Evolutionary conservation across 2,329 filamentous ascomycete genomes (phyloP), one percentile per base, ranked within the genome.

Genomic region (Arthrobotrys iridis): DNA sequence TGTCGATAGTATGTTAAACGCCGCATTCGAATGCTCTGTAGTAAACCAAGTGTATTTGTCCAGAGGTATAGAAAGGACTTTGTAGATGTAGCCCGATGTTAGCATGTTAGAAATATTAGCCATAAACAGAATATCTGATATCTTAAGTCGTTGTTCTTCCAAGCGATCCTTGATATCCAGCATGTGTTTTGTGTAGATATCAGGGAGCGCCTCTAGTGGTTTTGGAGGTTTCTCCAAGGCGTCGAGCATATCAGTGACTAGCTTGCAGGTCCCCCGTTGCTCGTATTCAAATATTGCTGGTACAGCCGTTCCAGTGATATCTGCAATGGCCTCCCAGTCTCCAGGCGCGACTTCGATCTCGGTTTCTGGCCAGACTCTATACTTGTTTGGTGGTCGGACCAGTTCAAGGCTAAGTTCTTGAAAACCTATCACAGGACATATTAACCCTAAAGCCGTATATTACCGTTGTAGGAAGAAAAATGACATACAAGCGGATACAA

Each of bases 51-150:
- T 55, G 30, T 78, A 78, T 30, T 55, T 46, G 30, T 77, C 62
- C 7, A 73, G 28, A 5, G 77, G 77, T 40, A 78, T 76, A 2
- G 58, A 58, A 22, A 77, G 50, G 30, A 78, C 59, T 40, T 78
- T 78, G 35, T 60, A 60, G 3, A 78, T 58, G 11, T 72, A 74
- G n/a, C 62, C 62, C 0, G 40, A 48, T n/a, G 35, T 35, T 5
- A 76, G 35, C 48, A 71, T 74, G n/a, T 62, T 55, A 4, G 55
- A 70, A 24, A 78, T 30, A 33, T 77, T 77, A 8, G 70, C 75
- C 18, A 74, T 70, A 28, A 77, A 78, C 0, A 78, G 57, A n/a
- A 78, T 71, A 43, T 78, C 75, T 3, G 71, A 68, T 15, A 75
- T 57, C 18, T 50, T 37, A 6, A 75, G 71, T 40, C 40, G 26